Evolutionary conservation across 1,139 yeast species (phyloP), one percentile per base, ranked within the genome.

Genomic region (Suhomyces wounanorum): DNA sequence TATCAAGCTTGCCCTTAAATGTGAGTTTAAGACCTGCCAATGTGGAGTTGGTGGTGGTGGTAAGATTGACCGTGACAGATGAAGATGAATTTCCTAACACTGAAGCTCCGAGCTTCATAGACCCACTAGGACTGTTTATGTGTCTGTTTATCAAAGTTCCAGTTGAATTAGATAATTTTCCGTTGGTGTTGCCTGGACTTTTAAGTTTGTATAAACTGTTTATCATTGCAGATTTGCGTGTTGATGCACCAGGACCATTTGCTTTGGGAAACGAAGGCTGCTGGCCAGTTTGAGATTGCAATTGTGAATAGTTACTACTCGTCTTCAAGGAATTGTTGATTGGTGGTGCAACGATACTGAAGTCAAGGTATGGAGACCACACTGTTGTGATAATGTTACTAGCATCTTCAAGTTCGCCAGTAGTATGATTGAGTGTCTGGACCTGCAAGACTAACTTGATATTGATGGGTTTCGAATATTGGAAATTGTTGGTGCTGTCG

Each of bases 301-400:
- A 35, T 25, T 64, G 70, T 1, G 70, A 59, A 45, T 60, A 55
- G 42, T 56, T 61, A 35, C 58, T 57, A 2, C 66, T 52, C 1
- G 69, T 59, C 51, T 72, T 73, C 41, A 74, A 62, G 3, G 77
- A 68, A 54, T 69, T 72, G 51, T 72, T 75, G 25, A 75, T 75
- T 3, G 81, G 78, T 0, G 82, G 76, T 1, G 82, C 80, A 42
- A 71, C 62, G 4, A 74, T 66, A 49, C 77, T 79, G 58, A 85
- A 83, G 56, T 85, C 90, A 36, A 85, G 70, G 44, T 72, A 72
- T 0, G 92, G 87, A 3, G 80, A 70, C 85, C 91, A 84, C 45
- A 72, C 71, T 0, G 89, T 84, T 11, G 69, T 65, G n/a, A 85
- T 76, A 8, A 60, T 52, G 52, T 63, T 65, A 49, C 75, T 70